Evolutionary conservation across 2,329 filamentous ascomycete species (phyloP).

Genomic region (Bipolaris sorokiniana): DNA sequence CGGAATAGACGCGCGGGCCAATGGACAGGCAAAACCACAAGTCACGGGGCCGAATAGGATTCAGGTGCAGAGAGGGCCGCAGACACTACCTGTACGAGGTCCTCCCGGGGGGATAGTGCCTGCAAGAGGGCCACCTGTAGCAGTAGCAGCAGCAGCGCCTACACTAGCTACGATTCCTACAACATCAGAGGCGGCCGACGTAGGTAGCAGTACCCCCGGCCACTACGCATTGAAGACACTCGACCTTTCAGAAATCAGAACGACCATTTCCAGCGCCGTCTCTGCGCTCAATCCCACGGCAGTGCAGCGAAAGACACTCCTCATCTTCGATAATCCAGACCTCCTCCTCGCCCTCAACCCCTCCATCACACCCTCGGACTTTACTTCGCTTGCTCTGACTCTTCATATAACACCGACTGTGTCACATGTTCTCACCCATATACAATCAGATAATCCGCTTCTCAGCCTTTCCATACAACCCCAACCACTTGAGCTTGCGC

Average conservation of each 20-base stretch:
- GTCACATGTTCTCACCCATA: conserved; percentile 70
- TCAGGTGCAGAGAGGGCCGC: conserved; percentile 4
- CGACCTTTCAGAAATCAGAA: conserved; percentile 32
- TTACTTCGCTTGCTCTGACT: conserved; percentile 36
- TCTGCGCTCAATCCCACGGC: conserved; percentile 22
- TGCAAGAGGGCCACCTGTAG: conserved; percentile 19
- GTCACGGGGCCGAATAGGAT: not conserved
- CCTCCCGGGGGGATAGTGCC: conserved; percentile 27
- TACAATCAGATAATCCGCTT: conserved; percentile 74
- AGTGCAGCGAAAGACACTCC: conserved; percentile 40
- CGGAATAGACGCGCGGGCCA: conserved; percentile 1
- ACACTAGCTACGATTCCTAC: not conserved
- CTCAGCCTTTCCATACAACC: conserved; percentile 60
- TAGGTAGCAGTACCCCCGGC: conserved; percentile 9
- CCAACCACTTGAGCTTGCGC: conserved; percentile 44
- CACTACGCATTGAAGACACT: conserved; percentile 36
- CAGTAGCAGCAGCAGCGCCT: not conserved
- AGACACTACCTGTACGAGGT: conserved; percentile 24
- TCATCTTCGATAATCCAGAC: conserved; percentile 55
- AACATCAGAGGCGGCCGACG: conserved; percentile 1
- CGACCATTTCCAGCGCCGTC: conserved; percentile 37
- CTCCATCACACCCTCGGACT: conserved; percentile 22
- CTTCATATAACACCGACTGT: conserved; percentile 58
- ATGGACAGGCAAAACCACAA: conserved; percentile 4
- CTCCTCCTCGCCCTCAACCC: conserved; percentile 49